A percentile compares a stretch with the other conserved stretches of the same genome.
Conservation (phyloP, 2,329 filamentous ascomycete genomes). For the Hypoxylon sp. region DNA sequence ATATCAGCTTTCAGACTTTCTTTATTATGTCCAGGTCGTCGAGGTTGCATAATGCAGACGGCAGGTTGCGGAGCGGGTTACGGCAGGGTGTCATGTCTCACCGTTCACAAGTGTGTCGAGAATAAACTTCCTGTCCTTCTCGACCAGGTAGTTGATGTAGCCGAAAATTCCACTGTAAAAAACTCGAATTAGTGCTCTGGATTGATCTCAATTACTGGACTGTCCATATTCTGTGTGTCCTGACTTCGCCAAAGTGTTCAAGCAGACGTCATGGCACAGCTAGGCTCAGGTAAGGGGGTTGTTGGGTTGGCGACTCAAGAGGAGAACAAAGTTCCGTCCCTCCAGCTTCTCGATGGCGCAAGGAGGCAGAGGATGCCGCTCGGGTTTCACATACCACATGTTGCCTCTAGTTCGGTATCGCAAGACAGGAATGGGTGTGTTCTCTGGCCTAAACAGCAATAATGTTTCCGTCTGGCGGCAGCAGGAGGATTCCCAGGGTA, state of each 20-base stretch:
- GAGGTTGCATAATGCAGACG: constrained; percentile 12
- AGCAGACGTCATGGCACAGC: constrained; percentile 12
- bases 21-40: background rate
- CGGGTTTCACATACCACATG: constrained; percentile 55
- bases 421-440: constrained; percentile 31
- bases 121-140: constrained; percentile 98
- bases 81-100: constrained; percentile 62
- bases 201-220: constrained; percentile 22
- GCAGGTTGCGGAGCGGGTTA: constrained; percentile 27
- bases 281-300: constrained; percentile 10
- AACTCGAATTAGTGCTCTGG: constrained; percentile 49
- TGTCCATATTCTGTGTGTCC: constrained; percentile 7
- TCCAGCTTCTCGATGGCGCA: constrained; percentile 14
- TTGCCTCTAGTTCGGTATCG: constrained; percentile 44
- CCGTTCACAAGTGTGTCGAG: constrained; percentile 97
- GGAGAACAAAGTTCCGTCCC: constrained; percentile 15
- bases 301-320: constrained; percentile 13
- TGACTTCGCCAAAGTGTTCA: constrained; percentile 1
- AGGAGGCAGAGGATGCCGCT: constrained; percentile 25
- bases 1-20: constrained; percentile 49
- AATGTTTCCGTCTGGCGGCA: constrained; percentile 24
- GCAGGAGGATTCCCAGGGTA: constrained; percentile 31
- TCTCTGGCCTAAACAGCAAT: constrained; percentile 32
- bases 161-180: constrained; percentile 88
- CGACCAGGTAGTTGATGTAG: constrained; percentile 99